phyloP scores from a whole-genome alignment of 371 early-diverging fungal genomes.

The Mortierella sp. region DNA sequence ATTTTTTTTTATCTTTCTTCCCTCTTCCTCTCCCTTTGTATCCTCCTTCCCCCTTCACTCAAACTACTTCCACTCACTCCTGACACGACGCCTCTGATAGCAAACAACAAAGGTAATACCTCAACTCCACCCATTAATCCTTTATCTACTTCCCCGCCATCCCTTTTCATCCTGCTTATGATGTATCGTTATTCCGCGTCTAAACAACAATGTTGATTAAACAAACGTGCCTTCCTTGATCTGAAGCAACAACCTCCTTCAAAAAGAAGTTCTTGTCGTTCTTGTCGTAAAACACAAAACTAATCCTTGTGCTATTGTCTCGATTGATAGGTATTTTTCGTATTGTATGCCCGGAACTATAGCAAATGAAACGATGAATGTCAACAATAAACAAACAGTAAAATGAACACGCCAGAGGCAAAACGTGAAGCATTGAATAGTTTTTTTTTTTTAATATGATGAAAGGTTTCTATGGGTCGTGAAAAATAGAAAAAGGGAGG shows the following conservation, averaged over 20 bases:
- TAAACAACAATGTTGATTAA: constrained; percentile 14
- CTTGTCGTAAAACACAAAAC: background rate
- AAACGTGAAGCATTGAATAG: background rate
- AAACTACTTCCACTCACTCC: background rate
- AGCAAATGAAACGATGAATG: background rate
- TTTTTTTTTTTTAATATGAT: background rate
- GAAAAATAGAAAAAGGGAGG: background rate
- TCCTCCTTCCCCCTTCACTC: background rate
- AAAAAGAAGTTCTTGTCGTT: background rate
- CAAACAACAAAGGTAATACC: background rate
- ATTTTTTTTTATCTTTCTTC: background rate
- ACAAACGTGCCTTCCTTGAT: constrained; percentile 18
- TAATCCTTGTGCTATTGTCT: background rate
- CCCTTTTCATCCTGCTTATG: background rate
- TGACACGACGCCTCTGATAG: background rate
- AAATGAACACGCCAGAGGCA: background rate
- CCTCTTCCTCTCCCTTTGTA: background rate
- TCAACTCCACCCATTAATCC: background rate
- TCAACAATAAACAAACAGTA: background rate
- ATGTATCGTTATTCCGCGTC: constrained; percentile 18
- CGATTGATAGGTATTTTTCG: background rate
- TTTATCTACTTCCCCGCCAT: background rate
- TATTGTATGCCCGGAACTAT: background rate
- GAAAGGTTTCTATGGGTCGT: background rate
- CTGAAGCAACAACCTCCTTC: constrained; percentile 3